Evolutionary conservation across 129 eudicot species (phyloP), one percentile per base, ranked within the genome.

Genomic region (Saposhnikovia divaricata): DNA sequence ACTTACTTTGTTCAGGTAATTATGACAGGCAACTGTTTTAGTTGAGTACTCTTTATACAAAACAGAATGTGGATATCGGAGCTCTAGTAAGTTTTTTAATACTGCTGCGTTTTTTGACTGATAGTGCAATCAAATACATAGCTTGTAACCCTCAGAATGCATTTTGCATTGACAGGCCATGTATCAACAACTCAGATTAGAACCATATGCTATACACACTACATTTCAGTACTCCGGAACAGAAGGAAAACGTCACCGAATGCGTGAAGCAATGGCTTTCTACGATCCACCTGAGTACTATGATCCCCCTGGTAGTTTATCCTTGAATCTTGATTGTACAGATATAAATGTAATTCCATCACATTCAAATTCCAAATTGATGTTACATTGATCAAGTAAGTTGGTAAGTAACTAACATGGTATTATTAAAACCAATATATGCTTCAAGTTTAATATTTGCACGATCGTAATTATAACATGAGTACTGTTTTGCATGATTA

Each of bases 151-250:
- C 77, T 43, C 53, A 42, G 9, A 21, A 9, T 13, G 45, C 2
- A 9, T 42, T 73, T 42, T 1, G 50, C 53, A 53, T 78, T 81
- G 78, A 50, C 85, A 91, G 97, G 93, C 91, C 72, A 87, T 90
- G 89, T 89, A 88, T 85, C 88, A 92, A 75, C 98, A 92, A 87
- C 92, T 95, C 55, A 95, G 93, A 83, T 81, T 95, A 86, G 90
- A 92, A 78, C 89, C 98, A 0, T 95, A 95, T 83, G 98, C 96
- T 81, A 89, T 92, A 65, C 97, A 95, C 80, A 89, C 98, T 55
- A 95, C 98, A 59, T 95, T 90, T 83, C 97, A 95, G 82, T 95
- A 86, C 82, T 93, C 97, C 31, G 97, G 98, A 79, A 95, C 96
- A 31, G 93, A 87, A 47, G 98, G 98, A 80, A 95, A 95, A 82